Base-by-base conservation (phyloP, 192 early-diverging fungal genomes). In the Linnemannia schmuckeri region DNA sequence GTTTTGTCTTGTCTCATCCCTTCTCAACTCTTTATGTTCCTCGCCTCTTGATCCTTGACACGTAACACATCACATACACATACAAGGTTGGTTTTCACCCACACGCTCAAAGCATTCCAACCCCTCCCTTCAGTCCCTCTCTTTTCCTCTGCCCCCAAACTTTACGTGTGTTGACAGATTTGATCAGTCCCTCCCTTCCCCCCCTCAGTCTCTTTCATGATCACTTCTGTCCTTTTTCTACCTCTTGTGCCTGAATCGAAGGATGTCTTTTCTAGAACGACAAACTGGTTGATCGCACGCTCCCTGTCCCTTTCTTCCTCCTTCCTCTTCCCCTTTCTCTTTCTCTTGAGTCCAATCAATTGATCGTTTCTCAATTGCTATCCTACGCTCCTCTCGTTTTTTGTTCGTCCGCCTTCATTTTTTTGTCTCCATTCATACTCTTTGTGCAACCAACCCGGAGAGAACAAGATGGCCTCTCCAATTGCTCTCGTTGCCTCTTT, bases 401-500 rank as follows among this genome's bases (percentile, higher is more conserved):
- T 57, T 18, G 52, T 55, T 55, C 44, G 4, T 27, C n/a, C 1
- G 55, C 13, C 7, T 57, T 57, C 55, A 6, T 22, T 57, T 52
- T 22, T 52, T 49, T 52, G 17, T 20, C 49, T 52, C 49, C 49
- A 52, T 15, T 61, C 55, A 61, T 61, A 27, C 44, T 7, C 10
- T 30, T 30, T 66, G 61, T 66, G 61, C 61, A 66, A 66, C 61
- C 61, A 66, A 35, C 61, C 13, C 61, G 61, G 61, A 66, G 27
- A 66, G n/a, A 33, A 66, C 9, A 33, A 33, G 12, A 33, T 30
- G 61, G 30, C 13, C n/a, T 66, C 27, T 33, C 30, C n/a, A 66
- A 27, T 33, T 35, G 55, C 61, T 33, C 49, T 22, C 49, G 49
- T 22, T 6, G 49, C 49, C 49, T 22, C 61, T 66, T 10, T 24